Base-by-base conservation (phyloP, 2,329 filamentous ascomycete genomes). In the Alternaria metachromatica region DNA sequence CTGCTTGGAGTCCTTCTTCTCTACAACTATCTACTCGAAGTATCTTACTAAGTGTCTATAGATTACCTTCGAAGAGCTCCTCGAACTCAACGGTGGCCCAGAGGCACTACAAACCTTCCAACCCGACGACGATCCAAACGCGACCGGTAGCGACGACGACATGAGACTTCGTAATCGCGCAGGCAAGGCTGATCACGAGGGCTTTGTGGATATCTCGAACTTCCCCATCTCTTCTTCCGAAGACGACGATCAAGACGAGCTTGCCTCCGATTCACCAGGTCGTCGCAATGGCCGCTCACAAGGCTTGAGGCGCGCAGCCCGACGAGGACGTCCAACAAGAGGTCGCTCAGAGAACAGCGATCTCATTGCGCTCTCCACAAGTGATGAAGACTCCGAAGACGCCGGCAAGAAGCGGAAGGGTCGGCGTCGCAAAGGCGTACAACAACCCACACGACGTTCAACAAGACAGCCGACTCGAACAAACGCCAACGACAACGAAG, bases 61-160 rank as follows among this genome's bases (percentile, higher is more conserved):
- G 86, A 75, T 87, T 11, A 70, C 80, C 13, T 82, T 84, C 30
- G 77, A 84, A 33, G 74, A 82, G 30, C 76, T 87, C 4, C 67
- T 85, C 12, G 65, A 75, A 3, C 77, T 84, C 26, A 74, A 81
- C 10, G 84, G 86, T 72, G 86, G 86, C 18, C 71, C 77, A 50
- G 77, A 79, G 63, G 84, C 84, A 18, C 75, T 87, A 21, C 72
- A 82, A 37, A 67, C 76, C 15, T 85, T 82, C 69, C 76, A 80
- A 28, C 60, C 71, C n/a, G 54, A 71, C 51, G 55, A 72, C 62
- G 69, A 72, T 55, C 58, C 62, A 20, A 59, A 66, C 25, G 54
- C 60, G 21, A 66, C 72, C 25, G 18, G 60, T 2, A 72, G 63
- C 48, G 60, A 64, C 18, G 60, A 58, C 50, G 62, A 67, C 26